phyloP scores from a whole-genome alignment of 352 stramenopile species.

The Phytopythium oedochilum region DNA sequence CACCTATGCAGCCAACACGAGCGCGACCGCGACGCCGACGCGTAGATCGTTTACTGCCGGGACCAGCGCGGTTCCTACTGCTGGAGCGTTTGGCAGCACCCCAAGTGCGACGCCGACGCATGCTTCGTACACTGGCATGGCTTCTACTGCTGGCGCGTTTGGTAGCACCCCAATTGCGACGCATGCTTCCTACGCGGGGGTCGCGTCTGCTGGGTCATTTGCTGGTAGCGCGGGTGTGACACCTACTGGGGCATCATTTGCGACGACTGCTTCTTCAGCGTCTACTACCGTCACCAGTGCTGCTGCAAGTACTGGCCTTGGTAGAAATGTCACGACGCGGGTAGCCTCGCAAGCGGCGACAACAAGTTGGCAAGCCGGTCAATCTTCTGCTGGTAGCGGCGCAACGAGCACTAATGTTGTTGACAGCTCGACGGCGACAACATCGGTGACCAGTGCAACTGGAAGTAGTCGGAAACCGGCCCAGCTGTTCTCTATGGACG shows the following conservation, averaged over 20 bases:
- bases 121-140: neutral
- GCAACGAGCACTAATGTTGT: slow-evolving; percentile 1
- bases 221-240: neutral
- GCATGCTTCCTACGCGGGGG: neutral
- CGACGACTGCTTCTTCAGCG: slow-evolving; percentile 4
- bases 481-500: slow-evolving; percentile 73
- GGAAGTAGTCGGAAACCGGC: slow-evolving; percentile 15
- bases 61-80: neutral
- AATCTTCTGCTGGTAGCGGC: neutral
- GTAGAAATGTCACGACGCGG: neutral
- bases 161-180: neutral
- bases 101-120: neutral
- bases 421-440: neutral
- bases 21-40: neutral
- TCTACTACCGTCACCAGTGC: slow-evolving; percentile 1
- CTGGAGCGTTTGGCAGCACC: neutral
- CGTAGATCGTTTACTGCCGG: neutral
- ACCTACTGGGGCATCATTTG: neutral
- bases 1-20: neutral
- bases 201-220: neutral
- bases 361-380: neutral
- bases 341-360: neutral
- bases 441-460: neutral
- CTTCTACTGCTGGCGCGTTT: neutral
- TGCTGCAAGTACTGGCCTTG: neutral